Base-by-base conservation (phyloP, 148 eudicot species). In the Suaeda aralocaspica region DNA sequence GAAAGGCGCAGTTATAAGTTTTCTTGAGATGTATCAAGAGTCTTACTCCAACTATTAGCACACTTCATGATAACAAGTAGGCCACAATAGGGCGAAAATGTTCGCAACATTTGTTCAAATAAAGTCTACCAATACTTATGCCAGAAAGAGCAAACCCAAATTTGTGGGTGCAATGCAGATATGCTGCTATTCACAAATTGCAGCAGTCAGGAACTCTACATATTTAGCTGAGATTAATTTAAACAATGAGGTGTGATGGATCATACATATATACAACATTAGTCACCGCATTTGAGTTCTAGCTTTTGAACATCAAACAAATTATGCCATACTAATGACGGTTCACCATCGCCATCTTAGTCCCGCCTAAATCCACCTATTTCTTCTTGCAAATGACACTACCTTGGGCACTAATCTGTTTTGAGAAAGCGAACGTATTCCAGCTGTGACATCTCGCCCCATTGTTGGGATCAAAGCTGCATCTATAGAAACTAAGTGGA, bases 381-480 rank as follows among this genome's bases (percentile, higher is more conserved):
- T 15, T 31, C 21, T 22, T 53, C 42, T 66, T n/a, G 33, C 12
- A 49, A 57, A 25, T 56, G 31, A 26, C 64, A 42, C 74, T 83
- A 89, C 75, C 79, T 78, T 12, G 83, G 69, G 76, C 71, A 77
- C n/a, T 72, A 78, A 71, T 89, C 88, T 10, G 90, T 82, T 82
- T 86, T 89, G 72, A 89, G 86, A 76, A 94, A 91, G 51, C 88
- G 88, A 30, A 89, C 76, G 33, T 84, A 86, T 70, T 94, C 99
- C 75, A 82, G 83, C 75, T 89, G 96, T 26, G 85, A 79, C 97
- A 94, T 91, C 50, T 78, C 81, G 69, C 99, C 69, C 97, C 97
- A 64, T 87, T 86, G 76, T 84, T 85, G 55, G 87, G 90, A 84
- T 94, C 92, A 74, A 86, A 89, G 58, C 86, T 69, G 86, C 91